Percentiles rank a stretch among this genome's conserved stretches.
These are phyloP conservation scores for Auxenochlorella pyrenoidosa DNA, from an alignment of 139 green algal species.

Conservation along the genomic window DNA sequence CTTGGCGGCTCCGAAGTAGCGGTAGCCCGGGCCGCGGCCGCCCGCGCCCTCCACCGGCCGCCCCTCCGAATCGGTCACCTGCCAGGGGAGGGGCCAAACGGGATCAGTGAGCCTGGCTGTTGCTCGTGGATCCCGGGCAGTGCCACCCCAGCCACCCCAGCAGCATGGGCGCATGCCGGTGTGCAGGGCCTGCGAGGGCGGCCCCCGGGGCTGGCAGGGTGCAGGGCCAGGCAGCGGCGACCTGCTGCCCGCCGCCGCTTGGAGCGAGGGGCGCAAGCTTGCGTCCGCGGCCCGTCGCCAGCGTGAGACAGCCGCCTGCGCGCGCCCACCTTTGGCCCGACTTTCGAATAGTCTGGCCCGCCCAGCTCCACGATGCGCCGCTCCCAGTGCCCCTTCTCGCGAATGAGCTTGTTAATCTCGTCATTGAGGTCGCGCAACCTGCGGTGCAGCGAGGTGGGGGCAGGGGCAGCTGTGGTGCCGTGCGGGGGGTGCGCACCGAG, in stretches of 20 bases:
- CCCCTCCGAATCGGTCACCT: slow-evolving; percentile 65
- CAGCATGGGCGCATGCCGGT: too few relatives aligned
- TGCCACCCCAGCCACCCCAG: too few relatives aligned
- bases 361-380: slow-evolving; percentile 95
- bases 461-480: too few relatives aligned
- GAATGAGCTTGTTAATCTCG: slow-evolving; percentile 99
- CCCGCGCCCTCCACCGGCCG: slow-evolving; percentile 56
- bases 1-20: slow-evolving; percentile 99
- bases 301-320: too few relatives aligned
- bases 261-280: too few relatives aligned
- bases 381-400: slow-evolving; percentile 99
- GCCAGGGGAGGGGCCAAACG: not conserved
- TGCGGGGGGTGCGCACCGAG: too few relatives aligned
- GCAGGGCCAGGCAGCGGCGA: too few relatives aligned
- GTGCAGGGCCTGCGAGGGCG: too few relatives aligned
- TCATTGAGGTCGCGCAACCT: slow-evolving; percentile 98
- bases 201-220: not conserved
- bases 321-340: slow-evolving; percentile 54
- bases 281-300: too few relatives aligned
- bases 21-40: slow-evolving; percentile 75
- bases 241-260: not conserved
- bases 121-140: too few relatives aligned
- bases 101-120: too few relatives aligned
- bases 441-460: not conserved
- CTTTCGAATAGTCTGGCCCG: slow-evolving; percentile 92